Evolutionary conservation across 2,329 filamentous ascomycete species (phyloP).

Genomic region (Aspergillus fischeri): DNA sequence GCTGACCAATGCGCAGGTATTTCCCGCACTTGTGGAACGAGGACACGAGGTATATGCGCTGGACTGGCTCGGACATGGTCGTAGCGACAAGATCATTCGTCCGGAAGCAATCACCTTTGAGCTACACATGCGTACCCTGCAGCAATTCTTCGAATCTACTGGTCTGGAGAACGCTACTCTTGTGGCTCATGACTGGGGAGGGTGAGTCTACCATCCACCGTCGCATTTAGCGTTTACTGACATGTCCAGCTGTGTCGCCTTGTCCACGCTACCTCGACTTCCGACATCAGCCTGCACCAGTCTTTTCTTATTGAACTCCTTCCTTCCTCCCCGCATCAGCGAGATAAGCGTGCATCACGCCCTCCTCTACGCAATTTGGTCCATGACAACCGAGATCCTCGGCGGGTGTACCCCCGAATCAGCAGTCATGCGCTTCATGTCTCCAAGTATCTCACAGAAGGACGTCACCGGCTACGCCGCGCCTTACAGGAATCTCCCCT

Average conservation of each 20-base stretch:
- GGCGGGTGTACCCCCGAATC: background rate
- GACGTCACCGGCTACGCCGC: background rate
- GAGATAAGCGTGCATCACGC: slow-evolving; percentile 5
- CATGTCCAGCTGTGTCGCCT: background rate
- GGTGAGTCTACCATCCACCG: background rate
- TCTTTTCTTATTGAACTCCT: slow-evolving; percentile 12
- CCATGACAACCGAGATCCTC: background rate
- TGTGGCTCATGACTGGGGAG: background rate
- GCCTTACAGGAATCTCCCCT: background rate
- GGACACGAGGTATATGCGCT: slow-evolving; percentile 12
- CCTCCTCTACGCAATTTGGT: background rate
- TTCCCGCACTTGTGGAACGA: background rate
- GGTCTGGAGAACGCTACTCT: slow-evolving; percentile 1
- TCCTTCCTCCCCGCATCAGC: slow-evolving; percentile 8
- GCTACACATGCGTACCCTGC: slow-evolving; percentile 12
- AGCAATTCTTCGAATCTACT: slow-evolving; percentile 8
- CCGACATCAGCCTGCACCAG: slow-evolving; percentile 1
- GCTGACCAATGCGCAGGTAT: background rate
- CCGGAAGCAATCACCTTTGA: slow-evolving; percentile 7
- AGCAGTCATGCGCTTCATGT: background rate
- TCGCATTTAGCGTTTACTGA: background rate
- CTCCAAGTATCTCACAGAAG: background rate
- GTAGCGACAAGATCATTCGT: slow-evolving; percentile 10
- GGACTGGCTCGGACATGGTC: slow-evolving; percentile 13
- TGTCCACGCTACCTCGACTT: background rate